Evolutionary conservation across 164 flowering plant genomes (phyloP).

Genomic region (Kingdonia uniflora): DNA sequence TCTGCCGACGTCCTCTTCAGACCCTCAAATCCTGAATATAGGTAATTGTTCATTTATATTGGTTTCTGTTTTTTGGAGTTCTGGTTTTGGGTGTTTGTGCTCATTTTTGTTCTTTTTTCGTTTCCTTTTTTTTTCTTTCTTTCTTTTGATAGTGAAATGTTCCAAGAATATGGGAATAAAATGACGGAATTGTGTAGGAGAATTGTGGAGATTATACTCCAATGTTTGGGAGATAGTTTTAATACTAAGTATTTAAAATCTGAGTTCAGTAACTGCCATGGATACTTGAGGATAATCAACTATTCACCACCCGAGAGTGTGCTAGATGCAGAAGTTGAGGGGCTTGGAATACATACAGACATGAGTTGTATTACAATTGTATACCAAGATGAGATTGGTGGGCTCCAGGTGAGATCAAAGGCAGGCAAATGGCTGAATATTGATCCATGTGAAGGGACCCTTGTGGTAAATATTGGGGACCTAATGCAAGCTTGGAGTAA

Average conservation of each 20-base stretch:
- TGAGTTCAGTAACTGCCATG: constrained; percentile 61
- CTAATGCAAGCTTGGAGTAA: constrained; percentile 94
- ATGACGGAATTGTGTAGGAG: constrained; percentile 52
- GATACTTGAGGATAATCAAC: constrained; percentile 67
- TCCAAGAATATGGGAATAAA: constrained; percentile 64
- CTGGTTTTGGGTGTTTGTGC: background rate
- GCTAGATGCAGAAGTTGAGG: constrained; percentile 44
- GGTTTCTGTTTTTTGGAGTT: background rate
- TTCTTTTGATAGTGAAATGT: constrained; percentile 34
- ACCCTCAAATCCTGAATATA: constrained; percentile 33
- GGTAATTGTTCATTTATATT: constrained; percentile 26
- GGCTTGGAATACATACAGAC: constrained; percentile 92
- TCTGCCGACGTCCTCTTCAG: constrained; percentile 42
- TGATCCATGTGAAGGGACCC: constrained; percentile 44
- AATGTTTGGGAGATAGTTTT: constrained; percentile 43
- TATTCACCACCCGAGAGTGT: constrained; percentile 43
- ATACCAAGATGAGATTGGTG: constrained; percentile 69
- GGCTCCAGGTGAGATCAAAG: constrained; percentile 76
- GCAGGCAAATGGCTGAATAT: constrained; percentile 77
- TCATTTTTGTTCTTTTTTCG: too few species aligned
- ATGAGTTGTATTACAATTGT: constrained; percentile 87
- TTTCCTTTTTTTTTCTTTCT: background rate
- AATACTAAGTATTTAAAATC: constrained; percentile 28
- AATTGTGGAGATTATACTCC: constrained; percentile 33
- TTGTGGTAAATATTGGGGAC: constrained; percentile 83